Evolutionary conservation across 176 grass and related monocot genomes (phyloP).

Genomic region (Carex scoparia): DNA sequence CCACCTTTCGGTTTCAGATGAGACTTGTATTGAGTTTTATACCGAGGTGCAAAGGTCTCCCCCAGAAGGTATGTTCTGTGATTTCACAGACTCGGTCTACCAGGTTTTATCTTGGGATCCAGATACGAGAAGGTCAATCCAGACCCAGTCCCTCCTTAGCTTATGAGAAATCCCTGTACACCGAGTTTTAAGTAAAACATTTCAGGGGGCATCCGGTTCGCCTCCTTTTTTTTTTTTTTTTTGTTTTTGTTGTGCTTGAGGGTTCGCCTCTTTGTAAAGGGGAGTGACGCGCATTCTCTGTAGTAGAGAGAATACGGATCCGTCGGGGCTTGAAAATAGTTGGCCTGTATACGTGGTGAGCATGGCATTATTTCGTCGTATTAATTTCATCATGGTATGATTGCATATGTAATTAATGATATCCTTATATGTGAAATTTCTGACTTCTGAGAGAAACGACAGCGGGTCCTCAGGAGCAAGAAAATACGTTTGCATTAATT

Average conservation of each 20-base stretch:
- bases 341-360: neutral
- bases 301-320: too few species aligned
- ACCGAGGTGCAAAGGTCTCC: neutral
- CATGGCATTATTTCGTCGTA: too few species aligned
- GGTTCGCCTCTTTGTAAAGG: neutral
- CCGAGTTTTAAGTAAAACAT: neutral
- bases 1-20: neutral
- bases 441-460: too few species aligned
- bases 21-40: neutral
- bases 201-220: neutral
- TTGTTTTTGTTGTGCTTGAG: too few species aligned
- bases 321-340: neutral
- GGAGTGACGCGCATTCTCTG: too few species aligned
- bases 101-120: neutral
- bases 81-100: neutral
- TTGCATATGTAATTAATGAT: too few species aligned
- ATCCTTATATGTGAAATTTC: too few species aligned
- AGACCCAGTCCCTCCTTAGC: neutral
- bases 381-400: too few species aligned
- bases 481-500: too few species aligned
- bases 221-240: neutral
- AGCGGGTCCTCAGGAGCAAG: too few species aligned
- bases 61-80: neutral
- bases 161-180: neutral
- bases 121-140: neutral